A percentile compares a stretch with the other conserved stretches of the same genome.
Evolutionary conservation across 1,284 basidiomycete species (phyloP).

Genomic region (Puccinia horiana): DNA sequence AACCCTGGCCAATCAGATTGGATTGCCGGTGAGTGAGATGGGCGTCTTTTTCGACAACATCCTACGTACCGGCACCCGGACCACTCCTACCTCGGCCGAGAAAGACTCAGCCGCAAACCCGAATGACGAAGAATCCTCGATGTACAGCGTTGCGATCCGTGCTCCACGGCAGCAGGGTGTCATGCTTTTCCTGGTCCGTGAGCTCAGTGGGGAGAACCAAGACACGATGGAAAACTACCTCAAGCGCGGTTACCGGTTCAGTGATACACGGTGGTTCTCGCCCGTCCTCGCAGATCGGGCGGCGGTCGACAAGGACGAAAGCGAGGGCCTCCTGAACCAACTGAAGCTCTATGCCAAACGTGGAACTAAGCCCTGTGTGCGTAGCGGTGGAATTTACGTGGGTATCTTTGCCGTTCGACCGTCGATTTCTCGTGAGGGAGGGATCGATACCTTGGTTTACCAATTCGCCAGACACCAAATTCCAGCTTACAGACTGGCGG

Average conservation of each 20-base stretch:
- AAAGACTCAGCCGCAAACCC: not conserved
- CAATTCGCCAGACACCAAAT: slow-evolving; percentile 64
- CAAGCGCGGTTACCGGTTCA: slow-evolving; percentile 62
- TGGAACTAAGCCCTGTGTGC: slow-evolving; percentile 62
- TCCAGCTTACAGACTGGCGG: slow-evolving; percentile 63
- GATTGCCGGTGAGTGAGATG: slow-evolving; percentile 58
- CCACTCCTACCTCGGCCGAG: slow-evolving; percentile 18
- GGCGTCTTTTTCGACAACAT: slow-evolving; percentile 67
- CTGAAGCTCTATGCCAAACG: slow-evolving; percentile 63
- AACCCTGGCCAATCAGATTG: slow-evolving; percentile 61
- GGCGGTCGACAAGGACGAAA: slow-evolving; percentile 61
- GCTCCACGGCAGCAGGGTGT: slow-evolving; percentile 59
- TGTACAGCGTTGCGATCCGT: not conserved
- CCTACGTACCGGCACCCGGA: slow-evolving; percentile 60
- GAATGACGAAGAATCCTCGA: slow-evolving; percentile 39
- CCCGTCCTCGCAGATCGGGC: slow-evolving; percentile 61
- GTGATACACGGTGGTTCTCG: slow-evolving; percentile 62
- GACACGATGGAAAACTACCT: slow-evolving; percentile 61
- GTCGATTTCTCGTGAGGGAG: slow-evolving; percentile 57
- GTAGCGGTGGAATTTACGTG: slow-evolving; percentile 62
- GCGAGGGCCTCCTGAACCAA: slow-evolving; percentile 61
- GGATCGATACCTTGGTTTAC: slow-evolving; percentile 62
- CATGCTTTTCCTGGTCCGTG: slow-evolving; percentile 63
- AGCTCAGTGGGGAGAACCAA: slow-evolving; percentile 57
- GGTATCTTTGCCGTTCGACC: slow-evolving; percentile 63